Base-by-base conservation (phyloP, 2,329 filamentous ascomycete genomes). In the Colletotrichum lindemuthianum region DNA sequence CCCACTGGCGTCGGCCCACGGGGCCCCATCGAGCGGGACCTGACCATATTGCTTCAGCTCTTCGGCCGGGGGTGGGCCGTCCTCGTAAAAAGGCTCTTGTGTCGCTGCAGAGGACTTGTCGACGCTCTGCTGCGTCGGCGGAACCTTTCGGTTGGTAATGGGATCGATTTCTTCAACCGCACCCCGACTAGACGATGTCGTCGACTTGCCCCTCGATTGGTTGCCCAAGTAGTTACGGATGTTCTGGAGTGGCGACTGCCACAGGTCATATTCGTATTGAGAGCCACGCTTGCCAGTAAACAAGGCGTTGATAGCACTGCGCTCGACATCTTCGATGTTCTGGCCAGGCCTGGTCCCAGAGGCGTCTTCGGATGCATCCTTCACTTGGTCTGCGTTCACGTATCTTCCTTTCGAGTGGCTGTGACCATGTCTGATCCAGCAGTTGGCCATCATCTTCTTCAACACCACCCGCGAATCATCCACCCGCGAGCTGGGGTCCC, bases 81-180 rank as follows among this genome's bases (percentile, higher is more conserved):
- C 72, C 13, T 72, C 75, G 59, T 76, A 71, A 13, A 75, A 64
- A 4, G 74, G 74, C 7, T 64, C 53, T 8, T 68, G 63, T 33
- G 65, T 59, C 6, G 63, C 58, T 13, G 56, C 33, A 11, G 59
- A 49, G 4, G 52, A 49, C 15, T 41, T 63, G 13, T 63, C 58
- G 6, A 71, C 68, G 0, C 40, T 6, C 11, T 67, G 67, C 57
- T 65, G 69, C 24, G 68, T 54, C 2, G 69, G 67, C 15, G 64
- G 63, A 4, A 85, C 78, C 65, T 81, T 85, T 39, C 84, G 81
- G 66, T 88, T 88, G 13, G 85, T 87, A 63, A 88, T 87, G 3
- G 86, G 86, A 60, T 88, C 86, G 47, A 88, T 87, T 16, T 79
- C 72, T 51, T 79, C 82, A 8, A 78, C 78, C 2, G 69, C 49